A percentile compares a stretch with the other conserved stretches of the same genome.
Evolutionary conservation across 2,329 filamentous ascomycete genomes (phyloP).

Genomic region (Sclerotinia glacialis): DNA sequence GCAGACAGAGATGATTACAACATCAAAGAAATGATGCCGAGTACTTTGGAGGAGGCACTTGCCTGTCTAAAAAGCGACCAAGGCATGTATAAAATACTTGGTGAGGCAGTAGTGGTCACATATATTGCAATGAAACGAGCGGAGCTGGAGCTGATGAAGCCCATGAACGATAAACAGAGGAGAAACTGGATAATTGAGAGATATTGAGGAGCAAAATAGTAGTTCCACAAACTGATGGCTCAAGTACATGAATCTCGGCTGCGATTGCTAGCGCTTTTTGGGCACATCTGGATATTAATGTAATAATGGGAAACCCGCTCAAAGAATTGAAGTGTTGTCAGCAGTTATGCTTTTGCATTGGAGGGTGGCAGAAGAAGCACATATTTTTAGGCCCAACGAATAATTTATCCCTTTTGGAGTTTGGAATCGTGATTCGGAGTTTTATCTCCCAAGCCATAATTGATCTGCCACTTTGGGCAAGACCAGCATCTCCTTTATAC

Average conservation of each 20-base stretch:
- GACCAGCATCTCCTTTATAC: constrained; percentile 10
- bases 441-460: background rate
- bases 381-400: background rate
- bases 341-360: background rate
- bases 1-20: constrained; percentile 51
- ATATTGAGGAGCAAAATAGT: constrained; percentile 46
- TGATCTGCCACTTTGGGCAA: background rate
- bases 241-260: background rate
- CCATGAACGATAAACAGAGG: constrained; percentile 49
- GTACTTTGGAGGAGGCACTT: constrained; percentile 54
- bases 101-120: constrained; percentile 50
- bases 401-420: background rate
- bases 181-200: constrained; percentile 63
- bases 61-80: constrained; percentile 49
- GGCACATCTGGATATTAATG: background rate
- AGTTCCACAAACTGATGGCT: background rate
- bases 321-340: background rate
- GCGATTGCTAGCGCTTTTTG: background rate
- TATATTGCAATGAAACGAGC: constrained; percentile 59
- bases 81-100: constrained; percentile 48
- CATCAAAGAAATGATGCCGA: constrained; percentile 54
- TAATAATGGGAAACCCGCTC: background rate
- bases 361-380: background rate
- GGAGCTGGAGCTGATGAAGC: constrained; percentile 52
- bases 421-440: constrained; percentile 3